Conservation (phyloP, 495 filamentous ascomycete genomes). For the Astrothelium subdiscretum region DNA sequence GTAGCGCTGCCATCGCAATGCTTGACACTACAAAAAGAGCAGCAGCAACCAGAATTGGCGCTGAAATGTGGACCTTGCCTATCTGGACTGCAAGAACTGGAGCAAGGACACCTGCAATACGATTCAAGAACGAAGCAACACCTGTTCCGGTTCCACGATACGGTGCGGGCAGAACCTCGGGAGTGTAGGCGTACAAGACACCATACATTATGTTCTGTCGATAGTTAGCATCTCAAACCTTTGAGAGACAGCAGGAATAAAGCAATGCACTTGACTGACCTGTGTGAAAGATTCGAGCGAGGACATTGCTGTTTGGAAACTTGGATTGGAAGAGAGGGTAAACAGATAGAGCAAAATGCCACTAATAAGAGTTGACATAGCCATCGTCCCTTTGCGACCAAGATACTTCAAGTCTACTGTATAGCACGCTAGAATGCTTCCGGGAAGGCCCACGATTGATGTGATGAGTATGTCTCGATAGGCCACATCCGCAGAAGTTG, state of each 20-base stretch:
- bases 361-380: slow-evolving; percentile 40
- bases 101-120: slow-evolving; percentile 46
- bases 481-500: slow-evolving; percentile 34
- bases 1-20: background rate
- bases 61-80: background rate
- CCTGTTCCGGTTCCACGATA: slow-evolving; percentile 48
- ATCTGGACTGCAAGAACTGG: slow-evolving; percentile 37
- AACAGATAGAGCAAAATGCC: slow-evolving; percentile 50
- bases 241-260: background rate
- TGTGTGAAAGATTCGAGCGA: slow-evolving; percentile 49
- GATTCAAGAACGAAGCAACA: slow-evolving; percentile 45
- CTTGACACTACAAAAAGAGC: background rate
- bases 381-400: slow-evolving; percentile 50
- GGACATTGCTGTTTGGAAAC: slow-evolving; percentile 40
- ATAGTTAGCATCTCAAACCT: background rate
- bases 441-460: slow-evolving; percentile 46
- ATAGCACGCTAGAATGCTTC: slow-evolving; percentile 42
- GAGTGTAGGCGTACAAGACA: slow-evolving; percentile 45
- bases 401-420: slow-evolving; percentile 48
- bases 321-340: slow-evolving; percentile 38
- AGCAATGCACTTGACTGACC: background rate
- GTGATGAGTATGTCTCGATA: slow-evolving; percentile 54
- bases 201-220: slow-evolving; percentile 49
- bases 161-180: slow-evolving; percentile 49
- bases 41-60: background rate